Base-by-base conservation (phyloP, 257 asterid species). In the Solanum gracilifrons region DNA sequence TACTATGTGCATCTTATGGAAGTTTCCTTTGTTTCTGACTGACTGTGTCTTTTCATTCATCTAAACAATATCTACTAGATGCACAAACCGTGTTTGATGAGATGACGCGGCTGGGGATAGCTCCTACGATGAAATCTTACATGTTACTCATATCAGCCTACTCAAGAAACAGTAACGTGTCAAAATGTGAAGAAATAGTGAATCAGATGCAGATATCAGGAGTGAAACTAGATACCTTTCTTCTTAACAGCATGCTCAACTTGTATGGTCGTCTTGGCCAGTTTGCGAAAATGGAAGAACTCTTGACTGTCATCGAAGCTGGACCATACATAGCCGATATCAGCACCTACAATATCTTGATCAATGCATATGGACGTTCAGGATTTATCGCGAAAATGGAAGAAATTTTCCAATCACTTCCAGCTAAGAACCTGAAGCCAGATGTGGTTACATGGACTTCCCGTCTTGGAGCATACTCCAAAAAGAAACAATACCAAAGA, bases 371-470 rank as follows among this genome's bases (percentile, higher is more conserved):
- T 37, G 97, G 98, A 13, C 91, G 94, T n/a, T 92, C 95, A 7
- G 99, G 99, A 64, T 96, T 92, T 86, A 46, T 93, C 5, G 93
- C 90, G 86, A 91, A 92, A 87, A 96, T 96, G 98, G 98, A 96
- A 90, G 95, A 94, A 86, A 8, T 94, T 46, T 96, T 96, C 73
- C 41, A 25, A 58, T 90, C 93, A 23, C 91, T 96, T 80, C 58
- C 91, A 0, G 51, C 87, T n/a, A 94, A 88, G 91, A 90, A 91
- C 35, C 71, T 96, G 94, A 83, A 83, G 80, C 93, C 98, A 1
- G 98, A 95, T 48, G 97, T 93, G 9, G 88, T 92, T 90, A 95
- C 94, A 4, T 95, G 98, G 98, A 95, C 98, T 1, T 94, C 96
- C 0, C 82, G 98, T 32, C 89, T 96, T 2, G 98, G 98, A 33